A percentile compares a stretch with the other conserved stretches of the same genome.
Evolutionary conservation across 257 asterid genomes (phyloP).

Genomic region (Solanum ossicruentum): DNA sequence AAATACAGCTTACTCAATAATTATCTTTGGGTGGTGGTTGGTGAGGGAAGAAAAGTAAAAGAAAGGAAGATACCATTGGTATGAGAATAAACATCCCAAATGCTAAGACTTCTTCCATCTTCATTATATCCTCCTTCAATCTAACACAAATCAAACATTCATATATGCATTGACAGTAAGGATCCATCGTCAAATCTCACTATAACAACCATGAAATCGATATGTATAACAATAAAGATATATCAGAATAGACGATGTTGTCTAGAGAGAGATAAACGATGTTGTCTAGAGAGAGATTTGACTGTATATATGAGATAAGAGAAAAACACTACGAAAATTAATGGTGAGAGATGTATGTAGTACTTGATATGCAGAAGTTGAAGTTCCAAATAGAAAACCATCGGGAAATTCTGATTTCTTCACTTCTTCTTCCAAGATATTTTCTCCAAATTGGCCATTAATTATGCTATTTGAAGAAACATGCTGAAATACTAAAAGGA

Average conservation of each 20-base stretch:
- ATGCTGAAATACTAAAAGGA: not conserved
- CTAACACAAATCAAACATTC: not conserved
- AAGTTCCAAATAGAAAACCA: conserved; percentile 5
- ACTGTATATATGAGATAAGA: not conserved
- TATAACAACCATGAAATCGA: not conserved
- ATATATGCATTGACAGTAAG: no score
- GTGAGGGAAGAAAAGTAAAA: not conserved
- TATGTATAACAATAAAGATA: no score
- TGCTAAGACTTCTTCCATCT: conserved; percentile 14
- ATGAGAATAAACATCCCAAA: conserved; percentile 12
- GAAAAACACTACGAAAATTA: not conserved
- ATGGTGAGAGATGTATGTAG: not conserved
- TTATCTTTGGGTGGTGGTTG: no score
- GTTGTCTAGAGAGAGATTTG: not conserved
- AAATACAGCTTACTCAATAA: no score
- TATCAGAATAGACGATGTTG: not conserved
- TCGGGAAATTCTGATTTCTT: not conserved
- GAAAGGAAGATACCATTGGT: not conserved
- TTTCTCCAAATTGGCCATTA: not conserved
- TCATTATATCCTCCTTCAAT: conserved; percentile 20
- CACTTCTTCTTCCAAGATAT: not conserved
- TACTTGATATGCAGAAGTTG: conserved; percentile 6
- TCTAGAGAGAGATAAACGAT: not conserved
- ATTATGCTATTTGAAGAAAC: not conserved
- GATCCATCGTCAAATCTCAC: not conserved